phyloP scores from a whole-genome alignment of 2,329 filamentous ascomycete genomes.

The Colletotrichum theobromicola region DNA sequence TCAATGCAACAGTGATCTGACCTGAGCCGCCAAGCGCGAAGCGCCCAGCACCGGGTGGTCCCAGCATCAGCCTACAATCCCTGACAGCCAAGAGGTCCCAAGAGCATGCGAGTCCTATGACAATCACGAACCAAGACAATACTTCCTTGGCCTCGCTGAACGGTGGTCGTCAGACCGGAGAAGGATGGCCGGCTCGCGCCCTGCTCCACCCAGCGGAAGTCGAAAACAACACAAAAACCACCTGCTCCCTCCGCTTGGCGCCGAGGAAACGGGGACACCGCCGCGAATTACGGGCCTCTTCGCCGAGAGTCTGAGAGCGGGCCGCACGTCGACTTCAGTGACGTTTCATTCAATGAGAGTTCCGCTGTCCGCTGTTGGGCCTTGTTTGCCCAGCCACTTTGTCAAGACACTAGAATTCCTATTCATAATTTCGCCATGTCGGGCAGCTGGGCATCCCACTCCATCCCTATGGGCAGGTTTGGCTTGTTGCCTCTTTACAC shows the following conservation, averaged over 20 bases:
- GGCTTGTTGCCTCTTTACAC: background rate
- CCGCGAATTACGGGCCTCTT: background rate
- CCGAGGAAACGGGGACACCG: constrained; percentile 5
- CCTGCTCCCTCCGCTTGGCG: constrained; percentile 9
- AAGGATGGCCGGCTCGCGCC: background rate
- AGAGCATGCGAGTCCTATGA: background rate
- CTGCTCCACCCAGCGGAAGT: background rate
- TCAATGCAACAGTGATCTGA: background rate
- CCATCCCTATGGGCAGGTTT: constrained; percentile 3
- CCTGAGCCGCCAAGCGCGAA: constrained; percentile 9
- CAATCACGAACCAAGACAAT: background rate
- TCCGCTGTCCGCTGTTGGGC: background rate
- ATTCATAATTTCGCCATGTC: background rate
- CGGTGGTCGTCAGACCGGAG: background rate
- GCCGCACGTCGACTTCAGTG: background rate
- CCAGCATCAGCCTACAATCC: background rate
- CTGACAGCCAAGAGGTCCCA: constrained; percentile 7
- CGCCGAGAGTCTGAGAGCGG: constrained; percentile 3
- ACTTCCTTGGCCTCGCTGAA: background rate
- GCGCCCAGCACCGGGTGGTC: background rate
- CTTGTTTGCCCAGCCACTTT: background rate
- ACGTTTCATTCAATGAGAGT: background rate
- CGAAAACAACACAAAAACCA: background rate
- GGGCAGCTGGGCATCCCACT: constrained; percentile 8
- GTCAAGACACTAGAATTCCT: constrained; percentile 9